phyloP scores from a whole-genome alignment of 2,329 filamentous ascomycete species.

The Corynespora cassiicola region DNA sequence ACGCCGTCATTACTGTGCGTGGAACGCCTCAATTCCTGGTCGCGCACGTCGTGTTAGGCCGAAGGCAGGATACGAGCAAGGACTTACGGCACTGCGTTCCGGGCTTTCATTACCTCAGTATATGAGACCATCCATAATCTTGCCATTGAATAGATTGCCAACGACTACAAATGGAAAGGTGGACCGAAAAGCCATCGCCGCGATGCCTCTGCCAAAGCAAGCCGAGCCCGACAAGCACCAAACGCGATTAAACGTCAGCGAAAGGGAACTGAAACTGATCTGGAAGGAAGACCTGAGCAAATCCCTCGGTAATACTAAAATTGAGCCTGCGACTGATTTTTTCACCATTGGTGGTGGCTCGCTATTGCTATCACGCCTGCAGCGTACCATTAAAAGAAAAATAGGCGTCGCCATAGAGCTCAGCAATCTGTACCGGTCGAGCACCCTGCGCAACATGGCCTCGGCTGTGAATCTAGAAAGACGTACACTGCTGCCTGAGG shows the following conservation, averaged over 20 bases:
- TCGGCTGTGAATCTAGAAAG: too few relatives aligned
- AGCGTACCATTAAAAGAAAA: constrained; percentile 23
- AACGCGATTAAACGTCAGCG: background rate
- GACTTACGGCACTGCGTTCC: too few relatives aligned
- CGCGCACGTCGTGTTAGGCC: constrained; percentile 41
- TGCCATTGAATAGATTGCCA: constrained; percentile 14
- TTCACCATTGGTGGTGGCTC: constrained; percentile 66
- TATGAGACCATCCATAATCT: constrained; percentile 37
- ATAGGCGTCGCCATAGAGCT: constrained; percentile 18
- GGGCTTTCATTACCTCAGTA: constrained; percentile 41
- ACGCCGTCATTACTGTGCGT: constrained; percentile 32
- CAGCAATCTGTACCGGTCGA: constrained; percentile 4
- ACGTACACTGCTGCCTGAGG: too few relatives aligned
- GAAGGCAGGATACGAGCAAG: too few relatives aligned
- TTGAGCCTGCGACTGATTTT: constrained; percentile 65
- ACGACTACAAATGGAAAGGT: constrained; percentile 6
- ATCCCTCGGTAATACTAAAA: constrained; percentile 21
- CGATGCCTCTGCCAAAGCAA: constrained; percentile 11
- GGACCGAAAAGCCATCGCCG: constrained; percentile 15
- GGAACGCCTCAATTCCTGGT: constrained; percentile 33
- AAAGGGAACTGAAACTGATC: constrained; percentile 17
- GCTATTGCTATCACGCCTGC: constrained; percentile 37
- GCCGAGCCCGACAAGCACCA: background rate
- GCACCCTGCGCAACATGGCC: constrained; percentile 7
- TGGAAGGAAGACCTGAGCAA: constrained; percentile 11